These are phyloP conservation scores for Rhizopus sp. DNA, from an alignment of 371 early-diverging fungal species.

Conservation along the genomic window DNA sequence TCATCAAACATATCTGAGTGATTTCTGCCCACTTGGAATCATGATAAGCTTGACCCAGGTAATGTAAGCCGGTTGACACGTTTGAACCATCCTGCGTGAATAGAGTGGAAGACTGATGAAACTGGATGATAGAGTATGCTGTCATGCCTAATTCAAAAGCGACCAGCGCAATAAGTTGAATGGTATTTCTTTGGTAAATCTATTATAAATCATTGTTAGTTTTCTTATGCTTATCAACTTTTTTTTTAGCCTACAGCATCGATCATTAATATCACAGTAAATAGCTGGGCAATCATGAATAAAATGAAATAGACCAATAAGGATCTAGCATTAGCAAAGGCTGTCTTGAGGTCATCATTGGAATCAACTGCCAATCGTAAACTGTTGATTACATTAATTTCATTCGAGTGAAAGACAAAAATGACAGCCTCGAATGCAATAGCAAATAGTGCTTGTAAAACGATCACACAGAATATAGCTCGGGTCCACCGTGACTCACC, in stretches of 20 bases:
- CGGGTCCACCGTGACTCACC: conserved; percentile 55
- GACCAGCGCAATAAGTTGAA: conserved; percentile 51
- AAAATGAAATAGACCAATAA: conserved; percentile 45
- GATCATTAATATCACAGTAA: conserved; percentile 39
- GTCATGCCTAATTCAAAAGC: conserved; percentile 52
- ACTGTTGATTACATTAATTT: conserved; percentile 28
- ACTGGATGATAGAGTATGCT: conserved; percentile 49
- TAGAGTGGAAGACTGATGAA: conserved; percentile 46
- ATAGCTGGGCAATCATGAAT: conserved; percentile 51
- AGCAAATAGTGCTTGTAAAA: conserved; percentile 41
- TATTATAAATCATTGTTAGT: conserved; percentile 14
- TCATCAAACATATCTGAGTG: conserved; percentile 46
- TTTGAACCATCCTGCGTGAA: conserved; percentile 27
- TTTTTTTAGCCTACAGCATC: conserved; percentile 43
- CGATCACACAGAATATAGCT: conserved; percentile 40
- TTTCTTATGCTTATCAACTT: background rate
- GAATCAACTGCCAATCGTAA: conserved; percentile 19
- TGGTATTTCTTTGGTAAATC: conserved; percentile 54
- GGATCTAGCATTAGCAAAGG: conserved; percentile 50
- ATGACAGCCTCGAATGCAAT: conserved; percentile 47
- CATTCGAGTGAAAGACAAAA: conserved; percentile 33
- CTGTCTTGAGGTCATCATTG: conserved; percentile 28
- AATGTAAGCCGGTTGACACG: conserved; percentile 22
- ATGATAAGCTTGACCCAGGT: conserved; percentile 35
- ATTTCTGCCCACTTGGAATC: conserved; percentile 51